A percentile compares a stretch with the other conserved stretches of the same genome.
Conservation (phyloP, 345 rosid species). For the Pelargonium nanum region DNA sequence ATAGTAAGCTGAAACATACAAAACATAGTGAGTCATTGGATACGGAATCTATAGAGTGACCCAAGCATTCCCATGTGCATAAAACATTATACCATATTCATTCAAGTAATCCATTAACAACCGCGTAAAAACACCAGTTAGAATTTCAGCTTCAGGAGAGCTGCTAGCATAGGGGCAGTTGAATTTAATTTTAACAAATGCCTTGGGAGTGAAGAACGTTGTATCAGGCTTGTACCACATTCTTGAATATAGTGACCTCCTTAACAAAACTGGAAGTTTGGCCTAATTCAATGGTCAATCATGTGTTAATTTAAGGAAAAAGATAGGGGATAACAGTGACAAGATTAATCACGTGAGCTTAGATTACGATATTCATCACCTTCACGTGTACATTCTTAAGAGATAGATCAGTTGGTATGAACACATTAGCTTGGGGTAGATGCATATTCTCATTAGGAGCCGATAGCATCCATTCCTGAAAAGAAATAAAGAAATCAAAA, state of each 20-base stretch:
- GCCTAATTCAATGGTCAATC: conserved; percentile 36
- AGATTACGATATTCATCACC: conserved; percentile 33
- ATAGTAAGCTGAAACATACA: conserved; percentile 62
- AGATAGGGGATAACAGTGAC: no score
- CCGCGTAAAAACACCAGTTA: conserved; percentile 56
- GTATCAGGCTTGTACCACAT: conserved; percentile 90
- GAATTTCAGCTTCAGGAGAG: conserved; percentile 78
- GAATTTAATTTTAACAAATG: conserved; percentile 68
- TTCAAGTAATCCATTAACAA: conserved; percentile 84
- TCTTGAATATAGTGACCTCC: conserved; percentile 53
- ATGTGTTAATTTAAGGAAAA: conserved; percentile 5
- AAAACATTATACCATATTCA: conserved; percentile 63
- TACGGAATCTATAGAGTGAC: not conserved
- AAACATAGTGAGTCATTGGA: not conserved
- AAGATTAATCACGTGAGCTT: no score
- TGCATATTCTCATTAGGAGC: conserved; percentile 58
- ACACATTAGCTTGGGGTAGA: conserved; percentile 60
- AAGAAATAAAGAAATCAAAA: conserved; percentile 9
- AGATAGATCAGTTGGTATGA: conserved; percentile 79
- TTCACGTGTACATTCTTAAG: conserved; percentile 47
- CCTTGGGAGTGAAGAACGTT: conserved; percentile 68
- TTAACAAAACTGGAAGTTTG: conserved; percentile 45
- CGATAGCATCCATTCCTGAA: conserved; percentile 71
- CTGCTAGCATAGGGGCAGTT: conserved; percentile 59
- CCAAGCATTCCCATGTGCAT: not conserved